These are phyloP conservation scores for Cryptosporidium sp. DNA, from an alignment of 169 alveolate genomes.

Conservation along the genomic window DNA sequence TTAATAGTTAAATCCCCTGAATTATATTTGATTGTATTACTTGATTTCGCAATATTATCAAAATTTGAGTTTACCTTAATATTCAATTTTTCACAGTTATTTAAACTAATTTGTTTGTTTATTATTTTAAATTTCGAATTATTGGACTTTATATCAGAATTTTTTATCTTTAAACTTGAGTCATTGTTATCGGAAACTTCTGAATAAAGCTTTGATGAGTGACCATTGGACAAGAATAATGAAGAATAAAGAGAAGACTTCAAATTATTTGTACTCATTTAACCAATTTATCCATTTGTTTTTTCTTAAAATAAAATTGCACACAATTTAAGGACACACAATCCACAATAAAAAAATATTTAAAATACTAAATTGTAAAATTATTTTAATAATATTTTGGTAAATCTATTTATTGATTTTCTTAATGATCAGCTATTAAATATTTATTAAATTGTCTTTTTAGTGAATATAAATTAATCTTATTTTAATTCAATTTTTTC, in stretches of 20 bases:
- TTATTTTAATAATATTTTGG: neutral
- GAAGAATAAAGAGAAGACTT: constrained; percentile 33
- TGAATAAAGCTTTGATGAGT: neutral
- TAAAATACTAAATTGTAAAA: too few relatives aligned
- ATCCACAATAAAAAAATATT: neutral
- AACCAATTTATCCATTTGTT: neutral
- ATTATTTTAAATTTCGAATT: neutral
- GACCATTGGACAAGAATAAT: neutral
- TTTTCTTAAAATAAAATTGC: neutral
- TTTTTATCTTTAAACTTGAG: neutral
- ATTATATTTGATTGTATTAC: neutral
- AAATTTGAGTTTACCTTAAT: neutral
- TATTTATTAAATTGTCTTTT: neutral
- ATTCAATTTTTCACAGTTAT: neutral
- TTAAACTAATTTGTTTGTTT: neutral
- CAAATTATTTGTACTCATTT: constrained; percentile 13
- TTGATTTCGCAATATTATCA: neutral
- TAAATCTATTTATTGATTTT: too few relatives aligned
- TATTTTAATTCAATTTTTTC: neutral
- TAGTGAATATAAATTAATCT: neutral
- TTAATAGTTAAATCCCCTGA: neutral
- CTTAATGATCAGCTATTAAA: neutral
- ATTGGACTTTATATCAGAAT: neutral
- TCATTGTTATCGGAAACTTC: neutral
- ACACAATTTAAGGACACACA: neutral